Percentiles rank a stretch among this genome's conserved stretches.
Conservation (phyloP, 108 stramenopile genomes). For the Skeletonema tropicum region DNA sequence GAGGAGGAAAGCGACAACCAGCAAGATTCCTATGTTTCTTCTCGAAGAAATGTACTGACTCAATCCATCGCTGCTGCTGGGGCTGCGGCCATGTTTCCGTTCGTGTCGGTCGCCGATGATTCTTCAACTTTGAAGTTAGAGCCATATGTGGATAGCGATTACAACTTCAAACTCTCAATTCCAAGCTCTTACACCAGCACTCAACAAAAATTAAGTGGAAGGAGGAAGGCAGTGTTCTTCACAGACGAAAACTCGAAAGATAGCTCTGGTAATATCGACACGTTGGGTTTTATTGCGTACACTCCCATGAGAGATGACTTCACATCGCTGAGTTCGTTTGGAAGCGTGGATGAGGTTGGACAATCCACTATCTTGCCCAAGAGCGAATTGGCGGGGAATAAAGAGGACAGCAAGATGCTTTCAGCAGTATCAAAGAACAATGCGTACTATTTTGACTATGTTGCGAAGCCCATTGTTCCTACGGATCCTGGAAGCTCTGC, state of each 20-base stretch:
- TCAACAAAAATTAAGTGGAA: constrained; percentile 66
- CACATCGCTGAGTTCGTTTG: constrained; percentile 73
- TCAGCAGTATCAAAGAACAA: constrained; percentile 64
- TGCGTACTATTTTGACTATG: constrained; percentile 78
- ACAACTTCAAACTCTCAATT: constrained; percentile 57
- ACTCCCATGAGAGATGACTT: constrained; percentile 86
- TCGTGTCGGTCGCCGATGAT: background rate
- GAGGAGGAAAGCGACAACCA: background rate
- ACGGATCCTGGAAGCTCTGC: constrained; percentile 10
- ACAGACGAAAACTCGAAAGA: constrained; percentile 35
- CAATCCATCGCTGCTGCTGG: background rate
- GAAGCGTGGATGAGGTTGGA: constrained; percentile 73
- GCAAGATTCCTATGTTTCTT: background rate
- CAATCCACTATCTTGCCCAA: constrained; percentile 86
- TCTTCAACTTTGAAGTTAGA: constrained; percentile 6
- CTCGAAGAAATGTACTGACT: constrained; percentile 2
- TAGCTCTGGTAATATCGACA: constrained; percentile 41
- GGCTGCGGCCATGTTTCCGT: background rate
- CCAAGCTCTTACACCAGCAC: constrained; percentile 61
- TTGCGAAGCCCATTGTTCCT: constrained; percentile 31
- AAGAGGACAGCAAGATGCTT: constrained; percentile 64
- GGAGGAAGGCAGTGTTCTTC: constrained; percentile 69
- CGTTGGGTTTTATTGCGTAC: constrained; percentile 72
- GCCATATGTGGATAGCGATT: constrained; percentile 54
- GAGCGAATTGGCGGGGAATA: constrained; percentile 54